Conservation (phyloP, 306 rosid genomes). For the Prunus dulcis region DNA sequence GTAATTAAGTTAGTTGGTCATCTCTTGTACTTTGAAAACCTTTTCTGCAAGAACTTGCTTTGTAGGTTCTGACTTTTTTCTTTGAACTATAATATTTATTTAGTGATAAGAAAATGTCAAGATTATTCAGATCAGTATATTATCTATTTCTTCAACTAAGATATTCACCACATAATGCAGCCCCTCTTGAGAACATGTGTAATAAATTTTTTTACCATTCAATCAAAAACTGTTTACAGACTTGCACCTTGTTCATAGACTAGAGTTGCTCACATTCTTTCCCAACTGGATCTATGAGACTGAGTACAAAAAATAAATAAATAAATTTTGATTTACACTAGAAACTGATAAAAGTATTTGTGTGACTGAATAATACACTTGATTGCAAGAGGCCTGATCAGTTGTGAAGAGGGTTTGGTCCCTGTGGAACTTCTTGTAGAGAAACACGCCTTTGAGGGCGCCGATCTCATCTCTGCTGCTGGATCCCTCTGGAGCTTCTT, state of each 20-base stretch:
- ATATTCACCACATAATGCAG: neutral
- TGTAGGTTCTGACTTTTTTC: too few relatives aligned
- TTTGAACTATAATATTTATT: too few relatives aligned
- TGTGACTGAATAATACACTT: constrained; percentile 22
- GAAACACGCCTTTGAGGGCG: constrained; percentile 49
- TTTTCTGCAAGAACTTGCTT: too few relatives aligned
- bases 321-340: constrained; percentile 16
- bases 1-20: too few relatives aligned
- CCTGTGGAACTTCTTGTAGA: constrained; percentile 63
- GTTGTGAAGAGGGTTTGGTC: constrained; percentile 91
- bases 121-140: constrained; percentile 3
- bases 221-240: constrained; percentile 14
- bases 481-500: constrained; percentile 36
- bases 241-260: constrained; percentile 10
- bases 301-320: constrained; percentile 8
- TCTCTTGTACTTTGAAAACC: too few relatives aligned
- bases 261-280: neutral
- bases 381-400: constrained; percentile 40
- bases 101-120: neutral
- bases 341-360: constrained; percentile 41
- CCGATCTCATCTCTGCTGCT: constrained; percentile 15
- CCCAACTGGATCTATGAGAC: constrained; percentile 24
- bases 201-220: constrained; percentile 1
- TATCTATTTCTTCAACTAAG: constrained; percentile 10
- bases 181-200: neutral